These are phyloP conservation scores for Paspalum vaginatum DNA, from an alignment of 176 grass and related monocot species.

Conservation along the genomic window DNA sequence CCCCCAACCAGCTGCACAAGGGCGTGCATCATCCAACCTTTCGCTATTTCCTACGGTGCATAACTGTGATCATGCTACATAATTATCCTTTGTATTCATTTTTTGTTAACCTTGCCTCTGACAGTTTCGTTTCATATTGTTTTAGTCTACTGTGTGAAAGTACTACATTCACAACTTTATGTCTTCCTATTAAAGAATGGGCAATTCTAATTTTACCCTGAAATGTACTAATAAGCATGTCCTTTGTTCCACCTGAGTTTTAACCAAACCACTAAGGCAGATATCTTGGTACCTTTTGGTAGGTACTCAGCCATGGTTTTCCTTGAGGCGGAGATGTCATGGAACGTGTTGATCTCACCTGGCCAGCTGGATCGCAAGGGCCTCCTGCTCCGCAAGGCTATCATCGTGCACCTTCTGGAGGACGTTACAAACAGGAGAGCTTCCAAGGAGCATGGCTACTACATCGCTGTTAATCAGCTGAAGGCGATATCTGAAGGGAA, in stretches of 20 bases:
- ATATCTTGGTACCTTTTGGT: constrained; percentile 26
- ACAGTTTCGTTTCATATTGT: background rate
- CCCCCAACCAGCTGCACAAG: background rate
- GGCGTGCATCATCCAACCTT: background rate
- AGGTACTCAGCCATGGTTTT: constrained; percentile 79
- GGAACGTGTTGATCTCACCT: constrained; percentile 86
- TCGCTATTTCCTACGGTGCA: background rate
- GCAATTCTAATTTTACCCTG: background rate
- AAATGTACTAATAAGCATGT: constrained; percentile 8
- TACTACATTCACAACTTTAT: background rate
- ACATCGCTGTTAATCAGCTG: constrained; percentile 65
- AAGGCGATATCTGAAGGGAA: constrained; percentile 77
- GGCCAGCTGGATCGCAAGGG: constrained; percentile 64
- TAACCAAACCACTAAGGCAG: background rate
- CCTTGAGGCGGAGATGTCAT: constrained; percentile 74
- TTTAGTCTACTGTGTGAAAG: background rate
- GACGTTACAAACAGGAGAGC: constrained; percentile 82
- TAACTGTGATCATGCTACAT: background rate
- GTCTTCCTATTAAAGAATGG: background rate
- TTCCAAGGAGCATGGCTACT: constrained; percentile 96
- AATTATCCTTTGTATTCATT: background rate
- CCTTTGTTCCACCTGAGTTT: constrained; percentile 9
- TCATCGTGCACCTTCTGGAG: constrained; percentile 79
- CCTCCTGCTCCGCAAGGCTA: constrained; percentile 78
- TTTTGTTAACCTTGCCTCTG: background rate